These are phyloP conservation scores for Globisporangium cederbergense DNA, from an alignment of 352 stramenopile species.

Conservation along the genomic window DNA sequence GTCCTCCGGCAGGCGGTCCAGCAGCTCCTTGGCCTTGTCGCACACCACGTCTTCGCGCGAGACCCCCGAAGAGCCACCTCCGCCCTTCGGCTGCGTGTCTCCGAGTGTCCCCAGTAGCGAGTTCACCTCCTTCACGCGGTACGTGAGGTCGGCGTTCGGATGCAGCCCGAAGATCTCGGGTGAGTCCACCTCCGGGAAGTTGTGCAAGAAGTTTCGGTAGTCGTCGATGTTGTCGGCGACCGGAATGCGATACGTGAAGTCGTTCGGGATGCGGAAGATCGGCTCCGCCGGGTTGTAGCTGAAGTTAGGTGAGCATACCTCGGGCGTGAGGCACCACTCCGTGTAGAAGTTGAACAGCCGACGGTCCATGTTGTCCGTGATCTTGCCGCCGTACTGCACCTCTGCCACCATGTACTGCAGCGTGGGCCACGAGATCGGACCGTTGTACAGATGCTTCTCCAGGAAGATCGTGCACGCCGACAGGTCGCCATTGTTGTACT, in stretches of 20 bases:
- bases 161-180: constrained; percentile 99
- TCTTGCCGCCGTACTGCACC: constrained; percentile 98
- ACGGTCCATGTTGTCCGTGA: constrained; percentile 98
- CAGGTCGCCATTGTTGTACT: constrained; percentile 98
- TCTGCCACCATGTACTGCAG: constrained; percentile 99
- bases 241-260: constrained; percentile 96
- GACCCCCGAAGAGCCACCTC: constrained; percentile 82
- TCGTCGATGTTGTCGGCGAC: constrained; percentile 91
- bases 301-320: constrained; percentile 83
- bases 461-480: constrained; percentile 98
- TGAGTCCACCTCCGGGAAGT: constrained; percentile 96
- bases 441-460: constrained; percentile 98
- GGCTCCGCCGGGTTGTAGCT: constrained; percentile 93
- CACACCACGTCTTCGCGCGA: constrained; percentile 95
- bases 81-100: constrained; percentile 96
- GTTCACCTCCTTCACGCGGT: constrained; percentile 96
- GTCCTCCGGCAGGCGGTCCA: constrained; percentile 93
- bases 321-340: constrained; percentile 94
- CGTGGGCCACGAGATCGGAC: constrained; percentile 96
- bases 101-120: constrained; percentile 92
- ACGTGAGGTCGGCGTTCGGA: constrained; percentile 98
- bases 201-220: constrained; percentile 94
- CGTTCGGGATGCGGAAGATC: constrained; percentile 96
- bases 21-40: constrained; percentile 94
- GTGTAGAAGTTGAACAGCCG: constrained; percentile 97